phyloP scores from a whole-genome alignment of 305 asterid species.

The Fraxinus sp. region DNA sequence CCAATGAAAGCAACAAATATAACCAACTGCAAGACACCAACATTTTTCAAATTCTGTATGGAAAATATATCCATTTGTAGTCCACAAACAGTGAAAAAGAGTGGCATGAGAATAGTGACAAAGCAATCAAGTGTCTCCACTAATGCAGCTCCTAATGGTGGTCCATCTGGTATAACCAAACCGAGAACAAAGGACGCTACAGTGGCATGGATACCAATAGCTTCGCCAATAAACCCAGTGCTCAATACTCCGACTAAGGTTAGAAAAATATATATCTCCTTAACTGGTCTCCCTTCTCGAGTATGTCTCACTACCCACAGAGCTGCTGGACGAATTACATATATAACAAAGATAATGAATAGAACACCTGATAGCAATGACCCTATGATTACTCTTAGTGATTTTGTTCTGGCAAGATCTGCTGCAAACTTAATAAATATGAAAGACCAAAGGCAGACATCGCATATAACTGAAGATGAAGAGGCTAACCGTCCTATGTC shows the following conservation, averaged over 20 bases:
- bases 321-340: constrained; percentile 57
- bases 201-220: constrained; percentile 52
- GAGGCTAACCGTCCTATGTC: constrained; percentile 68
- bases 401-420: constrained; percentile 30
- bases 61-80: constrained; percentile 47
- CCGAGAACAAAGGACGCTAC: constrained; percentile 51
- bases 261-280: constrained; percentile 40
- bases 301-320: constrained; percentile 53
- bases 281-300: constrained; percentile 58
- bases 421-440: constrained; percentile 34
- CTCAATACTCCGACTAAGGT: constrained; percentile 40
- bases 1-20: constrained; percentile 55
- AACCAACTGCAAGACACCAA: constrained; percentile 54
- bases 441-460: constrained; percentile 50
- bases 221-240: constrained; percentile 49
- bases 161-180: constrained; percentile 62
- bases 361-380: constrained; percentile 29
- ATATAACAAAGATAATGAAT: constrained; percentile 32
- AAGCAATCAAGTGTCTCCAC: constrained; percentile 66
- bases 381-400: constrained; percentile 37
- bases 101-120: constrained; percentile 54
- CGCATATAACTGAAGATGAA: constrained; percentile 59
- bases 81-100: constrained; percentile 54
- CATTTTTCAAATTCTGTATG: constrained; percentile 35
- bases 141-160: constrained; percentile 58